These are phyloP conservation scores for Pleodorina starrii DNA, from an alignment of 139 green algal species.

Conservation along the genomic window DNA sequence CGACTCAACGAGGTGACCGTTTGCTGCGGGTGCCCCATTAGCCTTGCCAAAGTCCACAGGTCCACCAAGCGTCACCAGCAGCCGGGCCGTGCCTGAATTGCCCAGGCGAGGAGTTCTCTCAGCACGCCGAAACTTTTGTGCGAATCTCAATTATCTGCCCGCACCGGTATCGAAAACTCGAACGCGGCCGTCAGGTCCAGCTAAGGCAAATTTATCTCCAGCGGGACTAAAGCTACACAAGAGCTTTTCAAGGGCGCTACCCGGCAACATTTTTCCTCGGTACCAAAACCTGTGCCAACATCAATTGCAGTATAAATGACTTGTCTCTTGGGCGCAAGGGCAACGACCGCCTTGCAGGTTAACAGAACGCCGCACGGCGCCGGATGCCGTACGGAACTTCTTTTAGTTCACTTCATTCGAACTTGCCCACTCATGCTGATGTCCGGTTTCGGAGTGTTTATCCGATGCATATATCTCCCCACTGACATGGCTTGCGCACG, in stretches of 20 bases:
- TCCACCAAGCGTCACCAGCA: constrained; percentile 37
- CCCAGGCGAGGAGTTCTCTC: not conserved
- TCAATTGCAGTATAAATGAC: not conserved
- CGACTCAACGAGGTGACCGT: constrained; percentile 51
- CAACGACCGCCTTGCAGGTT: no score
- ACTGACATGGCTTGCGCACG: constrained; percentile 4
- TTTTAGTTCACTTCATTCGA: no score
- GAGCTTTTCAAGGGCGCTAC: not conserved
- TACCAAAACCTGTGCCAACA: no score
- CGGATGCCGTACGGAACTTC: no score
- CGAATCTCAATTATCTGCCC: no score
- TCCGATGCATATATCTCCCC: no score
- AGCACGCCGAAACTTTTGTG: not conserved
- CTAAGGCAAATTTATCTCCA: constrained; percentile 54
- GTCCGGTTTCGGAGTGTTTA: no score
- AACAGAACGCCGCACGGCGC: no score
- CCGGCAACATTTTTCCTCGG: constrained; percentile 29
- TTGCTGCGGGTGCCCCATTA: constrained; percentile 36
- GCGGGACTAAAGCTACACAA: constrained; percentile 22
- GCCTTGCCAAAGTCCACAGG: not conserved
- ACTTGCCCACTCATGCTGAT: no score
- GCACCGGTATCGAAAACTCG: constrained; percentile 51
- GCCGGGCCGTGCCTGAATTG: constrained; percentile 46
- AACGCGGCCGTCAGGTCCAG: constrained; percentile 49
- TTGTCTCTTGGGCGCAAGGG: no score